Percentiles rank a stretch among this genome's conserved stretches.
Evolutionary conservation across 2,329 filamentous ascomycete species (phyloP).

Genomic region (Fusarium palustre): DNA sequence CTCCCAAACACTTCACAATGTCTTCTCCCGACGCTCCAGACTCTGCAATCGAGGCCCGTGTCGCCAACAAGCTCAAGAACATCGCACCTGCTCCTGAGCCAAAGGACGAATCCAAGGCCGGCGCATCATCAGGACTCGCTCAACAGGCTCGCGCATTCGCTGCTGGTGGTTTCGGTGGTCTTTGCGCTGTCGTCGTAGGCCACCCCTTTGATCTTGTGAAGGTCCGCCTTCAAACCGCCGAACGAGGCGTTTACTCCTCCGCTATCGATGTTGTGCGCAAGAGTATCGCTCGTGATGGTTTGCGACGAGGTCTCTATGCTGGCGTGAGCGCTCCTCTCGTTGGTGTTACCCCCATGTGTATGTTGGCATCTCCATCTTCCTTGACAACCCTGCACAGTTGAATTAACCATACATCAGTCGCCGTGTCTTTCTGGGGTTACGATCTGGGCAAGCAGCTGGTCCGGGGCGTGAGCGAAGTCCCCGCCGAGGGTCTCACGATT

Average conservation of each 20-base stretch:
- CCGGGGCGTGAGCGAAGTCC: constrained; percentile 71
- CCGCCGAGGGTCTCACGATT: constrained; percentile 80
- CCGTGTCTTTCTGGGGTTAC: constrained; percentile 85
- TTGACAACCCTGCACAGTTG: not conserved
- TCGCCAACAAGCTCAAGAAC: constrained; percentile 60
- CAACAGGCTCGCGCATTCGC: constrained; percentile 81
- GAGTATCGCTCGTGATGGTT: constrained; percentile 87
- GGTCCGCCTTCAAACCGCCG: constrained; percentile 94
- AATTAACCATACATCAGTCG: constrained; percentile 60
- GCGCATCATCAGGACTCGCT: constrained; percentile 52
- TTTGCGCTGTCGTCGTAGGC: constrained; percentile 93
- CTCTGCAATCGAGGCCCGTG: constrained; percentile 46
- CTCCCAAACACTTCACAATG: constrained; percentile 32
- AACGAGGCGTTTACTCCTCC: constrained; percentile 89
- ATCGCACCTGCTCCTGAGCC: constrained; percentile 59
- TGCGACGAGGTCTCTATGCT: constrained; percentile 88
- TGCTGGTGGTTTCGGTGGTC: constrained; percentile 90
- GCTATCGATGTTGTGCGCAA: constrained; percentile 93
- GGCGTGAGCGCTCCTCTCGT: constrained; percentile 95
- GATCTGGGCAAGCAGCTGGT: constrained; percentile 95
- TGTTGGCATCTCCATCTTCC: constrained; percentile 54
- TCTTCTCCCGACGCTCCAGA: constrained; percentile 44
- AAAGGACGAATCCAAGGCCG: constrained; percentile 56
- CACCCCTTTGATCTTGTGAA: constrained; percentile 99
- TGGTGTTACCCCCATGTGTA: constrained; percentile 99